phyloP scores from a whole-genome alignment of 2,329 filamentous ascomycete genomes.

The Ceratocystis eucalypticola region DNA sequence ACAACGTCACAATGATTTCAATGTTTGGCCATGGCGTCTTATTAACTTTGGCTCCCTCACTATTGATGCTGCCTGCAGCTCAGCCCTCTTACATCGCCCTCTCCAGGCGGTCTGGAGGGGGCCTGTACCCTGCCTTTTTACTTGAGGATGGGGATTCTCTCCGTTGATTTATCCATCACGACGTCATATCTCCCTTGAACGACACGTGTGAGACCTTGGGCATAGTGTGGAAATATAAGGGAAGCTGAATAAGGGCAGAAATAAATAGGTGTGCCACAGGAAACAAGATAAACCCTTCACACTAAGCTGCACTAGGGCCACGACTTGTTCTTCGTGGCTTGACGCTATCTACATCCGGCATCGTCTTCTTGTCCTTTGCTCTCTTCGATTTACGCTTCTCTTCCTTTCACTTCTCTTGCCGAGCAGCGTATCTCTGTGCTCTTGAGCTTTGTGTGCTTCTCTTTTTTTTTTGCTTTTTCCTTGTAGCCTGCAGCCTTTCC shows the following conservation, averaged over 20 bases:
- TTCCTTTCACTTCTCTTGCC: neutral
- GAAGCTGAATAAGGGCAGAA: neutral
- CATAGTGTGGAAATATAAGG: neutral
- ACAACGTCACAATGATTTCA: neutral
- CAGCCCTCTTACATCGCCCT: neutral
- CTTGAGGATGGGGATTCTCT: neutral
- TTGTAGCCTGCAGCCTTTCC: neutral
- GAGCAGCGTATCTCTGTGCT: neutral
- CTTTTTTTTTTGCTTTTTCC: neutral
- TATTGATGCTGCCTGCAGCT: neutral
- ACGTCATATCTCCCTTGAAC: constrained; percentile 3
- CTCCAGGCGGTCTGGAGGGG: neutral
- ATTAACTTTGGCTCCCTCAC: neutral
- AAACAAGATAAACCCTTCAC: neutral
- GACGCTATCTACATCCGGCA: constrained; percentile 1
- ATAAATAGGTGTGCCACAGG: neutral
- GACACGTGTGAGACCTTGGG: constrained; percentile 4
- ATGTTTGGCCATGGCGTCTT: too few species aligned
- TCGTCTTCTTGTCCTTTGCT: neutral
- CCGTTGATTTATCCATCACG: neutral
- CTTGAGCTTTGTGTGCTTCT: neutral
- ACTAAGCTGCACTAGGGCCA: neutral
- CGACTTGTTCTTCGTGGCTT: neutral
- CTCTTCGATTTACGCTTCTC: neutral
- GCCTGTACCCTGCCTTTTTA: neutral